A percentile compares a stretch with the other conserved stretches of the same genome.
phyloP scores from a whole-genome alignment of 352 stramenopile genomes.

The Globisporangium megalacanthum region DNA sequence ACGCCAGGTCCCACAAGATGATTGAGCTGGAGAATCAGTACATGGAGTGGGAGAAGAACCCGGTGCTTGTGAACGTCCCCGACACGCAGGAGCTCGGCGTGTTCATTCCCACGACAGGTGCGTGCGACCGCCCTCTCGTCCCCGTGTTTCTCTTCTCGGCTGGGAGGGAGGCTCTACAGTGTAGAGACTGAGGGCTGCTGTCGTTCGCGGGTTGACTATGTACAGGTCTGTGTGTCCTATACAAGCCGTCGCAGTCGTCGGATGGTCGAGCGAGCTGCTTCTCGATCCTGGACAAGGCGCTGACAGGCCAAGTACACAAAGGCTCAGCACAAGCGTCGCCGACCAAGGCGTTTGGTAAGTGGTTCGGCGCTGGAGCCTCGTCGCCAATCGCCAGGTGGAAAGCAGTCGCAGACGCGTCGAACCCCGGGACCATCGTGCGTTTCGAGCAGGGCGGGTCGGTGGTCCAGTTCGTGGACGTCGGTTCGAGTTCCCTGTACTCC shows the following conservation, averaged over 20 bases:
- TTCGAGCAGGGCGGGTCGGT: conserved; percentile 45
- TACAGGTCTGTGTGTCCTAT: conserved; percentile 39
- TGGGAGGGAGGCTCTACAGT: no score
- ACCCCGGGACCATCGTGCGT: conserved; percentile 32
- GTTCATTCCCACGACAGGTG: conserved; percentile 56
- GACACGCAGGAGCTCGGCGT: conserved; percentile 37
- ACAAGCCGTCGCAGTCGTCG: conserved; percentile 26
- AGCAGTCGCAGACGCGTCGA: conserved; percentile 12
- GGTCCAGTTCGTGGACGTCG: conserved; percentile 53
- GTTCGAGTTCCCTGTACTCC: conserved; percentile 30
- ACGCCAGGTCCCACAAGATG: conserved; percentile 33
- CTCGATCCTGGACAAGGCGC: conserved; percentile 41
- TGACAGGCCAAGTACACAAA: conserved; percentile 42
- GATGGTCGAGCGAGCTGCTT: conserved; percentile 48
- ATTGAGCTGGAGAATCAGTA: conserved; percentile 63
- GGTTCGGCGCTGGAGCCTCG: conserved; percentile 21
- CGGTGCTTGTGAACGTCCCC: conserved; percentile 42
- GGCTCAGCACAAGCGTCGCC: neutral
- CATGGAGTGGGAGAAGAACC: conserved; percentile 55
- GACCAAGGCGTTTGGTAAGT: conserved; percentile 28
- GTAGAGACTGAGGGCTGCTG: neutral
- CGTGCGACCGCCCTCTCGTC: conserved; percentile 6
- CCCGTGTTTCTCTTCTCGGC: neutral
- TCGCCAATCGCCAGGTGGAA: conserved; percentile 20
- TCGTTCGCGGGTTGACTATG: neutral